Evolutionary conservation across 305 asterid genomes (phyloP).

Genomic region (Fraxinus platypoda): DNA sequence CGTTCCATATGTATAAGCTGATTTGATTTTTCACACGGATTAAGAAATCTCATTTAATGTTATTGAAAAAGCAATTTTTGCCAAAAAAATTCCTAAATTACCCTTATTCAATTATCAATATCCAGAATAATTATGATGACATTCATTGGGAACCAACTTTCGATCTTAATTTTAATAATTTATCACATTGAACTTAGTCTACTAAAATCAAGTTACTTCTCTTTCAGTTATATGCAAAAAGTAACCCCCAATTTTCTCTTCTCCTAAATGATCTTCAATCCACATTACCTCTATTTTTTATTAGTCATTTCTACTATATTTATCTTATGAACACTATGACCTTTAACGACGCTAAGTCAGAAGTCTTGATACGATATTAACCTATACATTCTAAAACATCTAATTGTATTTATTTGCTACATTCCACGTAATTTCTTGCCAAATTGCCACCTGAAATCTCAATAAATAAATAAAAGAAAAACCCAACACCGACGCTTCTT

Average conservation of each 20-base stretch:
- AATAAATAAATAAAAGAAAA: not conserved
- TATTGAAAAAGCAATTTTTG: too few species aligned
- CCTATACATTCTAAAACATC: not conserved
- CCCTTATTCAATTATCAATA: too few species aligned
- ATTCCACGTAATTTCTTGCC: conserved; percentile 1
- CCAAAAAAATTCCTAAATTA: too few species aligned
- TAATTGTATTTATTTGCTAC: not conserved
- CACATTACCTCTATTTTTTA: not conserved
- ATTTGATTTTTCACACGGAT: too few species aligned
- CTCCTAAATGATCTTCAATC: not conserved
- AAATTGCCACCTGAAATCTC: conserved; percentile 30
- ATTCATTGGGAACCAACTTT: too few species aligned
- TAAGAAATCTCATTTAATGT: too few species aligned
- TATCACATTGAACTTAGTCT: not conserved
- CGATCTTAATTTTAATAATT: too few species aligned
- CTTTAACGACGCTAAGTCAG: not conserved
- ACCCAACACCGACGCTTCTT: conserved; percentile 41
- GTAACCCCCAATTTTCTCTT: not conserved
- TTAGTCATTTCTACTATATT: not conserved
- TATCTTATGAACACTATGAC: not conserved
- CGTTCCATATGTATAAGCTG: too few species aligned
- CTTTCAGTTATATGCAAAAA: not conserved
- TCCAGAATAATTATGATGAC: too few species aligned
- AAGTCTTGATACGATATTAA: not conserved
- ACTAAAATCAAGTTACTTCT: not conserved